Evolutionary conservation across 441 rosid species (phyloP).

Genomic region (Pelargonium fulgidum): DNA sequence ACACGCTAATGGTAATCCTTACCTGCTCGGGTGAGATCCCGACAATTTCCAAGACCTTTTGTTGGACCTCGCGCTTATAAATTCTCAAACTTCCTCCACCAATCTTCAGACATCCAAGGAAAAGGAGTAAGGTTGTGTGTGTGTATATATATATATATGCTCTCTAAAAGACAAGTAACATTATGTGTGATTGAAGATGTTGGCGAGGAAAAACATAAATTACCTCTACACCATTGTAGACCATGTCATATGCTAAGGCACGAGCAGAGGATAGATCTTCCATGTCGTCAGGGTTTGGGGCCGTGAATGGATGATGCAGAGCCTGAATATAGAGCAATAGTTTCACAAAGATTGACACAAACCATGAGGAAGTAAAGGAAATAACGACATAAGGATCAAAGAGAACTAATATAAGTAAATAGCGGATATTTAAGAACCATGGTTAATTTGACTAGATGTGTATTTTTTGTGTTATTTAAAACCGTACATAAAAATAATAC

Average conservation of each 20-base stretch:
- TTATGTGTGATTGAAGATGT: neutral
- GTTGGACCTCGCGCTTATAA: conserved; percentile 74
- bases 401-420: too few species aligned
- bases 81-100: conserved; percentile 99
- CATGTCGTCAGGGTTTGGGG: conserved; percentile 86
- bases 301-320: conserved; percentile 94
- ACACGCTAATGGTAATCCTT: conserved; percentile 19
- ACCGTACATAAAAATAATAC: neutral
- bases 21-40: conserved; percentile 79
- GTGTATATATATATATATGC: conserved; percentile 14
- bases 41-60: conserved; percentile 73
- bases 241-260: conserved; percentile 97
- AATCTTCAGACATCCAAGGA: conserved; percentile 43
- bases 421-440: too few species aligned
- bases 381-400: too few species aligned
- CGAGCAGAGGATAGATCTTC: conserved; percentile 76
- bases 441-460: too few species aligned
- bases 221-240: conserved; percentile 96
- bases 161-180: conserved; percentile 2
- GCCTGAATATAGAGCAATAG: conserved; percentile 40
- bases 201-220: conserved; percentile 5
- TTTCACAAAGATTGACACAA: conserved; percentile 8
- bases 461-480: neutral
- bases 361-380: too few species aligned
- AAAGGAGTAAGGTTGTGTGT: conserved; percentile 5